Base-by-base conservation (phyloP, 1,139 yeast genomes). In the Kluyveromyces sp. region DNA sequence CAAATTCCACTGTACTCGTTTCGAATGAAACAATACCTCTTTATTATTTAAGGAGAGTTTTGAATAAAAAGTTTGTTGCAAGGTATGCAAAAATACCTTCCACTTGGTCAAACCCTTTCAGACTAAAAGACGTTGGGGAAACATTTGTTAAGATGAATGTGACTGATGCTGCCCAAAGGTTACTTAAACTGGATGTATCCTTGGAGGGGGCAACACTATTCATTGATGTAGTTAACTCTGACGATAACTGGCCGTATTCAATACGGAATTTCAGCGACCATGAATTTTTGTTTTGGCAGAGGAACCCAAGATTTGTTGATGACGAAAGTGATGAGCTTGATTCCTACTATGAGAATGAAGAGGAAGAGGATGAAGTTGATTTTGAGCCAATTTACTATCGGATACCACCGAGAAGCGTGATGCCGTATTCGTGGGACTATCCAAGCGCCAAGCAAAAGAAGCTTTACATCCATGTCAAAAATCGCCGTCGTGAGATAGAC, bases 341-440 rank as follows among this genome's bases (percentile, higher is more conserved):
- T 19, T 42, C 22, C n/a, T 38, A 6, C 13, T 38, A 38, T 31
- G 50, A 22, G 9, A 22, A 22, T 9, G 26, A 53, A 34, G 82
- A 83, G 56, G 85, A 77, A 39, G 78, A 80, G 52, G 94, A 92
- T 7, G 85, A 78, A 11, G 50, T 57, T 11, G 55, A 53, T 4
- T 84, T 79, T 59, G 80, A 79, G 50, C 94, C 94, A 2, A 72
- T 87, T 19, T 79, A 74, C 56, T 92, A 89, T 60, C 75, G 77
- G 46, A 73, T 89, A 19, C 97, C 96, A 0, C 80, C 95, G 1
- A 80, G 78, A 60, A 86, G 96, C 67, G 94, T 87, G 2, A 94
- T 94, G 98, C 96, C 97, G 0, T 94, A 92, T 63, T 88, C 98
- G 0, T 94, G 96, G 87, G 98, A 94, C 61, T 92, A 78, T 64